Evolutionary conservation across 1,284 basidiomycete species (phyloP), one percentile per base, ranked within the genome.

Genomic region (Moesziomyces globuligerus): DNA sequence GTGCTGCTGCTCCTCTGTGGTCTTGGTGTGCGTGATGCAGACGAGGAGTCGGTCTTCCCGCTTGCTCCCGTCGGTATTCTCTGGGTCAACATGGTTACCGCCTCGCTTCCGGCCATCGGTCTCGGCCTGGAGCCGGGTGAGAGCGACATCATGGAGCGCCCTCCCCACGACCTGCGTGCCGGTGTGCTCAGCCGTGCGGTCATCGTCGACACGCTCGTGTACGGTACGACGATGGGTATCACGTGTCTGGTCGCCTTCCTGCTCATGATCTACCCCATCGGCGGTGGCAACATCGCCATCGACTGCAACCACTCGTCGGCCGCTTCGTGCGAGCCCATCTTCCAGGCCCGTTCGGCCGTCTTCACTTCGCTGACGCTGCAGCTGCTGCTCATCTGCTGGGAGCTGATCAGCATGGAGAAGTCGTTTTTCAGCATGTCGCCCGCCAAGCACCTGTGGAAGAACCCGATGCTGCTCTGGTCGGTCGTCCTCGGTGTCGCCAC

Each of bases 51-150:
- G 8, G 65, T 79, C 43, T 79, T 78, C 51, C 76, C 77, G 3
- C 52, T 79, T 42, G 56, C 75, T 15, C 76, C 77, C 11, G 68
- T 79, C 25, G 72, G 68, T 46, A 78, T 79, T 41, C 43, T 79
- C n/a, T 79, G 71, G 60, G 57, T 69, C 43, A 79, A 78, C 62
- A 74, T 78, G 68, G 72, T 79, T 26, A 72, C 74, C 21, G 75
- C 76, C 4, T 64, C 59, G 11, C 52, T 79, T n/a, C 77, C 77
- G 2, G 77, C 77, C 36, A 71, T 79, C 40, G 77, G 76, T 28
- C 70, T 79, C 3, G 77, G 77, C 26, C 58, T 79, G 18, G 77
- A 79, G 54, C 57, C 53, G 18, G 71, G 64, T 21, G 72, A 74
- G 46, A 52, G 48, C 26, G 75, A 75, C 36, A 74, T 76, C 51